These are phyloP conservation scores for Botrytis byssoidea DNA, from an alignment of 2,329 filamentous ascomycete species.

Conservation along the genomic window DNA sequence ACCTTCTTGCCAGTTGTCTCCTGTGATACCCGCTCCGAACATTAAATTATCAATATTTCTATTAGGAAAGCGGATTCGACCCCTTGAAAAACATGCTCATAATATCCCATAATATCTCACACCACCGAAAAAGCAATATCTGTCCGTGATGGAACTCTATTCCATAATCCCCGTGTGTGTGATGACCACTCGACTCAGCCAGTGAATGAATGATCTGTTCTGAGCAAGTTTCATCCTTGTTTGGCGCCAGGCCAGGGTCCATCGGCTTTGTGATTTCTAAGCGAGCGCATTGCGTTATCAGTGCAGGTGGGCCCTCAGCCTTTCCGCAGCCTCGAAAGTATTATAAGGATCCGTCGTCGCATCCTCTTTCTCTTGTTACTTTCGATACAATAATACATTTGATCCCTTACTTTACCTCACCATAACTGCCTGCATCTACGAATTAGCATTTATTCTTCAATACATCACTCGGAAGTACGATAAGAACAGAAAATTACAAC, in stretches of 20 bases:
- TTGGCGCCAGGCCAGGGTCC: not conserved
- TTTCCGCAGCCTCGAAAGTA: not conserved
- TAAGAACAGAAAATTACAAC: not conserved
- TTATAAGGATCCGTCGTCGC: not conserved
- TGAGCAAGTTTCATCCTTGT: constrained; percentile 22
- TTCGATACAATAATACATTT: not conserved
- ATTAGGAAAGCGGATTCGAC: not conserved
- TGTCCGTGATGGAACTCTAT: not conserved
- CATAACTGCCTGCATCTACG: not conserved
- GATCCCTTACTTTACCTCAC: not conserved
- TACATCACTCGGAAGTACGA: not conserved
- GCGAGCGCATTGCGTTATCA: constrained; percentile 3
- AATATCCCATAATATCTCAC: not conserved
- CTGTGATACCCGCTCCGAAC: not conserved
- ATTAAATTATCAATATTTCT: not conserved
- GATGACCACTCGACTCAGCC: not conserved
- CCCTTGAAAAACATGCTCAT: constrained; percentile 14
- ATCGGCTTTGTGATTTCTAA: constrained; percentile 9
- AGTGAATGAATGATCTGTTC: constrained; percentile 8
- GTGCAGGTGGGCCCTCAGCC: constrained; percentile 6
- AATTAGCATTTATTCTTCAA: not conserved
- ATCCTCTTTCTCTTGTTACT: not conserved
- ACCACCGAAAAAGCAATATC: not conserved
- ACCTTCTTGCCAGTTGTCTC: not conserved
- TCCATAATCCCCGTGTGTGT: not conserved